These are phyloP conservation scores for Penicillium salamii DNA, from an alignment of 495 filamentous ascomycete species.

Conservation along the genomic window DNA sequence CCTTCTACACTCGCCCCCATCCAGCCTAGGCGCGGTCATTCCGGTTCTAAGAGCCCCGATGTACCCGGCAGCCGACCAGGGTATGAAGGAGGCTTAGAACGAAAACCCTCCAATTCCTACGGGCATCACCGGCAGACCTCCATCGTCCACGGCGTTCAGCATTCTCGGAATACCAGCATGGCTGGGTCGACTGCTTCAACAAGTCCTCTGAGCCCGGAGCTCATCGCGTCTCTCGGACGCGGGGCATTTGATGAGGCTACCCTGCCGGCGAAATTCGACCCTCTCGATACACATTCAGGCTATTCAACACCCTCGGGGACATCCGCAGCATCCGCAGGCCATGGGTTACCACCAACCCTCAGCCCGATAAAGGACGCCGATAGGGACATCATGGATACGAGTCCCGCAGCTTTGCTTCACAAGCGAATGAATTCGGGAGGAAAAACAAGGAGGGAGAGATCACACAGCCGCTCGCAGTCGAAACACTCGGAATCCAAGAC, in stretches of 20 bases:
- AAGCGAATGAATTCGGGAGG: constrained; percentile 51
- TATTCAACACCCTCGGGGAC: constrained; percentile 22
- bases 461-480: constrained; percentile 80
- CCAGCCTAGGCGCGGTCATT: constrained; percentile 47
- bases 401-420: constrained; percentile 28
- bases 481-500: constrained; percentile 78
- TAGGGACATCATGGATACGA: constrained; percentile 19
- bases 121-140: constrained; percentile 92
- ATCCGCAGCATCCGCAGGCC: constrained; percentile 18
- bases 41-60: constrained; percentile 56
- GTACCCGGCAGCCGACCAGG: constrained; percentile 37
- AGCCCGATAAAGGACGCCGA: constrained; percentile 45
- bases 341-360: constrained; percentile 28
- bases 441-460: constrained; percentile 64
- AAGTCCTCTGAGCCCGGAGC: constrained; percentile 80
- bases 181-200: constrained; percentile 59
- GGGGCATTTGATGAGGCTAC: constrained; percentile 26
- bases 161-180: constrained; percentile 83
- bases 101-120: constrained; percentile 68
- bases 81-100: constrained; percentile 60
- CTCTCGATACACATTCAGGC: constrained; percentile 28
- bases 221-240: constrained; percentile 66
- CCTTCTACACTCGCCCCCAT: constrained; percentile 38
- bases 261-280: constrained; percentile 27
- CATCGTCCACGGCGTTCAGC: constrained; percentile 90